Base-by-base conservation (phyloP, 1,284 basidiomycete species). In the Trichosporon inkin region DNA sequence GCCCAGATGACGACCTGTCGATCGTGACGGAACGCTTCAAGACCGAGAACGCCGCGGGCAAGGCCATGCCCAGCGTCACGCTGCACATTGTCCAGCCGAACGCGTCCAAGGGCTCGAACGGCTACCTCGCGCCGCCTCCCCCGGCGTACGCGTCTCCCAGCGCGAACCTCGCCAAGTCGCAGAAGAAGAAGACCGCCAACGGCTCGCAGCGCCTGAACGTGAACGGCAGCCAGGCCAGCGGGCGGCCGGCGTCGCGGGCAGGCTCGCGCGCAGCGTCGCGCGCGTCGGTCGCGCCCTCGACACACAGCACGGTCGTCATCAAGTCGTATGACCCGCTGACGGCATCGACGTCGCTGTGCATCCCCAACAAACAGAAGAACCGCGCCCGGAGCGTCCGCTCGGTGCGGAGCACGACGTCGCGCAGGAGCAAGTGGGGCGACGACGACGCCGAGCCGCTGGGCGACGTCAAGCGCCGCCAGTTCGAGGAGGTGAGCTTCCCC, bases 1-100 rank as follows among this genome's bases (percentile, higher is more conserved):
- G 14, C 36, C 10, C 65, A 79, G 78, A 79, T 53, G 78, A 77
- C 60, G 78, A 80, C 64, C 70, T 79, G 19, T 60, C 70, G 22
- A 80, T 80, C 61, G 68, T 80, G 19, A 71, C 68, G 2, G 77
- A 74, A 7, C 66, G 79, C n/a, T 77, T 78, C 58, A 67, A 76
- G 14, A 67, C 68, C 35, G 62, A 67, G 1, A 68, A 71, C 10
- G 34, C 55, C 40, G 52, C 40, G 24, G 13, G 55, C 58, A 53
- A 53, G 38, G 66, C 32, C 56, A 64, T 52, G 38, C 70, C 58
- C 57, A 73, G 66, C 65, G 54, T 64, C 64, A 58, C 66, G 53
- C 38, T 66, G 56, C 47, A 62, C 56, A 58, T 62, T 24, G 55
- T 56, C 10, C 62, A 22, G 56, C 64, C 59, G 56, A 58, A 55